Evolutionary conservation across 2,329 filamentous ascomycete genomes (phyloP), one percentile per base, ranked within the genome.

Genomic region (Lomentospora prolificans): DNA sequence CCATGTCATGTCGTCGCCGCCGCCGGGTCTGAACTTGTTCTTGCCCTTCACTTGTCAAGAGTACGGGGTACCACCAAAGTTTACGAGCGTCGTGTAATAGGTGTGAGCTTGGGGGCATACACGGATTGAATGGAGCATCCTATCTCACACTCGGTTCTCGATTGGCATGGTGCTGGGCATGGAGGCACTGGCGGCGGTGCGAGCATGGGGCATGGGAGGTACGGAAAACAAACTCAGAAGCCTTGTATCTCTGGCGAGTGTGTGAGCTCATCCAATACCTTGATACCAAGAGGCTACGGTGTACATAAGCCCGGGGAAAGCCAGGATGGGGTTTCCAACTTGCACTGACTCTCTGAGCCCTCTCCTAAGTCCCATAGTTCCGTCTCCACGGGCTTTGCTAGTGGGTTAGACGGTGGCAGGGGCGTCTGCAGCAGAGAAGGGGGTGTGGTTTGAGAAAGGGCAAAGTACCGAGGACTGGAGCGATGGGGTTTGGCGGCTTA

Each of bases 1-100:
- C 52, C 36, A 48, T 54, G 52, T 46, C 36, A 48, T 54, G 52
- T 48, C 39, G 51, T 54, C 39, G 52, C 31, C 52, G 36, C 17
- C n/a, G n/a, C 30, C 30, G 30, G 12, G 30, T 33, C 30, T 33
- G 30, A 7, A 6, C 30, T 12, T 33, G n/a, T n/a, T 41, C 36
- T 12, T 33, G 30, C 12, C 36, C 17, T 9, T 48, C 44, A 25
- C 17, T 48, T 9, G 44, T 48, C 22, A 12, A 48, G 44, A 22
- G 44, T 48, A 48, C 44, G 44, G 44, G 12, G 44, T 48, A 48
- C 44, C 44, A 48, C 44, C 22, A 17, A 10, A 22, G 44, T 22
- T 17, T 48, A 48, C 44, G 44, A 48, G n/a, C 22, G 44, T 48
- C 12, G 44, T 48, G 44, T 19, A 48, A 48, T 25, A 48, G 17